Evolutionary conservation across 768 basidiomycete species (phyloP), one percentile per base, ranked within the genome.

Genomic region (Gymnopilus junonius): DNA sequence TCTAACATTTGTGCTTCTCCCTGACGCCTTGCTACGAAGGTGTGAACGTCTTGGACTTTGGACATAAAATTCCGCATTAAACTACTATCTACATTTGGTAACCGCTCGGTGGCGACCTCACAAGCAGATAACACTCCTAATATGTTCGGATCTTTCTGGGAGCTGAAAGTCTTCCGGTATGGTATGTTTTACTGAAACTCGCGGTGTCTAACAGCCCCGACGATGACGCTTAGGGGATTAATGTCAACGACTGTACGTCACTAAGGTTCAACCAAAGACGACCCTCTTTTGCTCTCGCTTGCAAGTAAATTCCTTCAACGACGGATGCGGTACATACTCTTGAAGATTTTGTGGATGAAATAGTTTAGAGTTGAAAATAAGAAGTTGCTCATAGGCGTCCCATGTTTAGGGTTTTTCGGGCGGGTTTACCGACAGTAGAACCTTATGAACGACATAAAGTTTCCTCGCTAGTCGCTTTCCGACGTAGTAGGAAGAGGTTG

Each of bases 271-370:
- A 37, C 7, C 14, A 27, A 35, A 35, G 12, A 46, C 17, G 60
- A 46, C 55, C 32, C 54, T 56, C 21, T 20, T 32, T 17, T 56
- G 48, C 35, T 31, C 37, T 21, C 45, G 55, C 55, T 46, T 55
- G 48, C 2, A 11, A 32, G 14, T n/a, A 32, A 12, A 43, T 61
- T 42, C 37, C 35, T 61, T 23, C 25, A 25, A 46, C 61, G 61
- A 62, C 34, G 39, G 46, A 25, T 17, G 55, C 59, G 55, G 61
- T 55, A n/a, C n/a, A n/a, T n/a, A 39, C 43, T 46, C n/a, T 54
- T 56, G 55, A 45, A 45, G 45, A n/a, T 48, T 48, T 10, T 15
- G 45, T 55, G 23, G 43, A 14, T 45, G 25, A 20, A 15, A 1
- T 6, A 12, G 1, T 27, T 27, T 46, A 17, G n/a, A 17, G 8